Percentiles rank a stretch among this genome's conserved stretches.
Conservation (phyloP, 345 rosid genomes). For the Melaleuca alternifolia region DNA sequence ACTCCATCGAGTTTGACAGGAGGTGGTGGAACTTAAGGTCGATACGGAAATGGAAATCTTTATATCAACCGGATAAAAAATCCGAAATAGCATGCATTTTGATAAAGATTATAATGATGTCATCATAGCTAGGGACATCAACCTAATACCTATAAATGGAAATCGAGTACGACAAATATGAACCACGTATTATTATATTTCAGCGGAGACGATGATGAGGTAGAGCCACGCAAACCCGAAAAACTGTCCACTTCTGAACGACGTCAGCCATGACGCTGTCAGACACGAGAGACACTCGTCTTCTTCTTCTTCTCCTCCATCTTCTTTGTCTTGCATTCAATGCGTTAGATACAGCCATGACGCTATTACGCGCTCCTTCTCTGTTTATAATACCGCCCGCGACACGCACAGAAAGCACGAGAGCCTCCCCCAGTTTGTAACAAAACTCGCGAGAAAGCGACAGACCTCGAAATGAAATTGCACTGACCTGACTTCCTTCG, state of each 20-base stretch:
- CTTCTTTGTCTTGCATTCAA: not conserved
- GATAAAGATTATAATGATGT: too few species aligned
- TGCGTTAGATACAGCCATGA: not conserved
- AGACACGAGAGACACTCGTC: not conserved
- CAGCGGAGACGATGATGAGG: too few species aligned
- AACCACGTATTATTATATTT: too few species aligned
- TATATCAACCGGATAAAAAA: too few species aligned
- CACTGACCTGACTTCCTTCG: not conserved
- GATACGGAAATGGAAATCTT: too few species aligned
- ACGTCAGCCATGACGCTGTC: conserved; percentile 14
- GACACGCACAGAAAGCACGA: not conserved
- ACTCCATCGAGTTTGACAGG: too few species aligned
- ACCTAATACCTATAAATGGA: too few species aligned
- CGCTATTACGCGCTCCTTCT: not conserved
- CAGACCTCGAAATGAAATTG: not conserved
- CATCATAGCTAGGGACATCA: too few species aligned
- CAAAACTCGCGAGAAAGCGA: not conserved
- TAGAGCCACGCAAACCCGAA: too few species aligned
- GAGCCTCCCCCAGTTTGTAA: not conserved
- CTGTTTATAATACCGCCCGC: not conserved
- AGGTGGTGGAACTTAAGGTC: too few species aligned
- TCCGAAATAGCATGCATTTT: too few species aligned
- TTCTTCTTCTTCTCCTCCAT: not conserved
- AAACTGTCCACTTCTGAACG: not conserved
- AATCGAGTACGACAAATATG: too few species aligned